These are phyloP conservation scores for Cladosporium phlei DNA, from an alignment of 2,329 filamentous ascomycete genomes.

Conservation along the genomic window DNA sequence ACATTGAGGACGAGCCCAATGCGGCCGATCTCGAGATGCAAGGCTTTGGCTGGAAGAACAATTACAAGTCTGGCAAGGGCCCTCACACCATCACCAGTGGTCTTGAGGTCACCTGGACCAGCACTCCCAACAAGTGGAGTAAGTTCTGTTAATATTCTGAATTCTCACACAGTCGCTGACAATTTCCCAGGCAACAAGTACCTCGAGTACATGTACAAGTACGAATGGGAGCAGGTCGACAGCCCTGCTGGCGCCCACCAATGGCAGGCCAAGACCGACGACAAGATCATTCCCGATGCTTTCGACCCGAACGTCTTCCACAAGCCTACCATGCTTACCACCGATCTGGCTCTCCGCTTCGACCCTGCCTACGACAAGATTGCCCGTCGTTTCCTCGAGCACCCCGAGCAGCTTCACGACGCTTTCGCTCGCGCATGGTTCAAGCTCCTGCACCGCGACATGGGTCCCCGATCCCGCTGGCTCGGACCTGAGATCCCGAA, in stretches of 20 bases:
- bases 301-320: slow-evolving; percentile 68
- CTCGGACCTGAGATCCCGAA: slow-evolving; percentile 68
- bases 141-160: neutral
- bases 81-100: slow-evolving; percentile 69
- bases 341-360: slow-evolving; percentile 66
- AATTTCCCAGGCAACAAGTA: slow-evolving; percentile 51
- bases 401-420: slow-evolving; percentile 65
- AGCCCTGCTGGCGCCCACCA: slow-evolving; percentile 72
- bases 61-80: slow-evolving; percentile 61
- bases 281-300: slow-evolving; percentile 65
- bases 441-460: slow-evolving; percentile 76
- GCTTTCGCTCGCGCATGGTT: slow-evolving; percentile 73
- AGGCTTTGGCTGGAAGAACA: slow-evolving; percentile 69
- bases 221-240: slow-evolving; percentile 72
- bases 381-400: slow-evolving; percentile 61
- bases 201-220: slow-evolving; percentile 72
- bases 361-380: slow-evolving; percentile 74
- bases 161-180: slow-evolving; percentile 1
- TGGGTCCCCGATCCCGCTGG: slow-evolving; percentile 67
- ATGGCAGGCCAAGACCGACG: slow-evolving; percentile 67
- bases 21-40: slow-evolving; percentile 60
- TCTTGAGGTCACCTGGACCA: slow-evolving; percentile 75
- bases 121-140: slow-evolving; percentile 69
- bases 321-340: slow-evolving; percentile 70
- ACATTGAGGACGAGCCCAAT: slow-evolving; percentile 65